Conservation (phyloP, 345 rosid species). For the Turritis glabra region DNA sequence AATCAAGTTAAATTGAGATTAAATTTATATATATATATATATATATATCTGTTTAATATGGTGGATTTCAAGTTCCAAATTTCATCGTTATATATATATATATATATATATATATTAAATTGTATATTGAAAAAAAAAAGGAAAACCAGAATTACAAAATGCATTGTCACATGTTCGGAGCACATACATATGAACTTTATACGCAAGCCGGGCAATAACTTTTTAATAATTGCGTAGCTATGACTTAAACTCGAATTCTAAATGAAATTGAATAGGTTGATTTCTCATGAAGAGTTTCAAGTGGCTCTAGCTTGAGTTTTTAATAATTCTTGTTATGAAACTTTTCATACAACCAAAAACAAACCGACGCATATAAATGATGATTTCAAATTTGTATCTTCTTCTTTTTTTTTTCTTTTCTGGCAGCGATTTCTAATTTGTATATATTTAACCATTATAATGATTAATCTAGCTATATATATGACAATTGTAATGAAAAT, state of each 20-base stretch:
- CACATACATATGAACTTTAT: slow-evolving; percentile 8
- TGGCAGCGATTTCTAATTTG: background rate
- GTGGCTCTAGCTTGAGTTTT: background rate
- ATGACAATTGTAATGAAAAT: no score
- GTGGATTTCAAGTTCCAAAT: no score
- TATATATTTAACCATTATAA: no score
- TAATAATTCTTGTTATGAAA: background rate
- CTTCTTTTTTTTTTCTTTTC: no score
- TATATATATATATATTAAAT: no score
- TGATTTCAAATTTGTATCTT: background rate
- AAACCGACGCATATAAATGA: background rate
- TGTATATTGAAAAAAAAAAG: background rate
- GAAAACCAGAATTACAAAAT: background rate
- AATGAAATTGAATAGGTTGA: background rate
- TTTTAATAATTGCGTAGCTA: background rate
- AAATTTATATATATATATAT: no score
- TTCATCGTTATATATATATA: no score
- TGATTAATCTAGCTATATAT: no score
- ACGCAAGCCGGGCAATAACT: background rate
- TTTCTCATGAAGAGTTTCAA: background rate
- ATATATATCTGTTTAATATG: no score
- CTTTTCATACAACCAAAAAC: background rate
- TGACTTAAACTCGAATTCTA: background rate
- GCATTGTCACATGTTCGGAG: background rate
- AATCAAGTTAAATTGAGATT: no score